Percentiles rank a stretch among this genome's conserved stretches.
Conservation (phyloP, 495 filamentous ascomycete genomes). For the Diplogelasinospora grovesii region DNA sequence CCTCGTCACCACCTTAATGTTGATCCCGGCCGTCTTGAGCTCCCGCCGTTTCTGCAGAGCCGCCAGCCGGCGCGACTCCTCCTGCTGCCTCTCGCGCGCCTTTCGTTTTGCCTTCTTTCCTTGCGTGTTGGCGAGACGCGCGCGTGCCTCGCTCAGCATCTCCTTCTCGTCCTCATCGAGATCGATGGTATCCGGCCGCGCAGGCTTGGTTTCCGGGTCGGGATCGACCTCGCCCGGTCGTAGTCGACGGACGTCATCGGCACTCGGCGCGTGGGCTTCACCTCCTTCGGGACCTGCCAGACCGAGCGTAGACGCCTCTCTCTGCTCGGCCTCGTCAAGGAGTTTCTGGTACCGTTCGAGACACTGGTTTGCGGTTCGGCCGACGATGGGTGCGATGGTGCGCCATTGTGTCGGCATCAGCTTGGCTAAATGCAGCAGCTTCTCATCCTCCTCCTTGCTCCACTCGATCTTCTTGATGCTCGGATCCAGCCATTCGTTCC, state of each 20-base stretch:
- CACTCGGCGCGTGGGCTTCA: constrained; percentile 80
- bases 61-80: constrained; percentile 85
- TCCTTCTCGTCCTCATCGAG: constrained; percentile 99
- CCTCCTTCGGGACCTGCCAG: constrained; percentile 81
- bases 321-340: constrained; percentile 89
- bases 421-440: constrained; percentile 90
- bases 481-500: constrained; percentile 97
- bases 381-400: constrained; percentile 94
- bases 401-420: constrained; percentile 99
- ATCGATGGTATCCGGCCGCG: constrained; percentile 95
- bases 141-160: constrained; percentile 96
- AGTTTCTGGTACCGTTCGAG: constrained; percentile 95
- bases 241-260: constrained; percentile 85
- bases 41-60: constrained; percentile 91
- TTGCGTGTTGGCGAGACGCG: constrained; percentile 92
- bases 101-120: constrained; percentile 99
- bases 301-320: constrained; percentile 73
- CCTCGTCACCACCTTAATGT: constrained; percentile 88
- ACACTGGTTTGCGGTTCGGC: constrained; percentile 92
- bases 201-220: constrained; percentile 92
- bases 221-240: constrained; percentile 92
- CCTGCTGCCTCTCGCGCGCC: constrained; percentile 88
- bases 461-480: constrained; percentile 97
- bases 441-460: constrained; percentile 98
- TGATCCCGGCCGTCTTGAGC: constrained; percentile 95